phyloP scores from a whole-genome alignment of 73 alveolate genomes.

The Stentor coeruleus region DNA sequence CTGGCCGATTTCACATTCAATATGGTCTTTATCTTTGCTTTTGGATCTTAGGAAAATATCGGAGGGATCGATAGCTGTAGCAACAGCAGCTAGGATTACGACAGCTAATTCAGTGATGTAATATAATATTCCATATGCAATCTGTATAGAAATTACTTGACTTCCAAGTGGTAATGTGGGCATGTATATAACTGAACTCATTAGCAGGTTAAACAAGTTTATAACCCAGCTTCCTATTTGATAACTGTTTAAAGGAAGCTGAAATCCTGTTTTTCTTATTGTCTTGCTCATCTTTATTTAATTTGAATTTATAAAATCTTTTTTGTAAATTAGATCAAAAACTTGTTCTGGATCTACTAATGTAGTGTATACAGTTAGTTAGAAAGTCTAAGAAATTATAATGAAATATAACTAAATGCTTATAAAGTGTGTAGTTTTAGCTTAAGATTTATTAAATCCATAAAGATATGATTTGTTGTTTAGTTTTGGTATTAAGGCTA shows the following conservation, averaged over 20 bases:
- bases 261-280: background rate
- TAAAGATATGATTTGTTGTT: too few relatives aligned
- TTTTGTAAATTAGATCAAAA: too few relatives aligned
- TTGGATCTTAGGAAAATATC: background rate
- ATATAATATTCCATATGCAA: background rate
- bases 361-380: too few relatives aligned
- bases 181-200: background rate
- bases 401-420: too few relatives aligned
- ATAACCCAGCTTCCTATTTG: background rate
- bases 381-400: too few relatives aligned
- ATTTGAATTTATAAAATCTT: too few relatives aligned
- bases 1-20: background rate
- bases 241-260: background rate
- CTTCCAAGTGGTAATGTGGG: background rate
- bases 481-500: too few relatives aligned
- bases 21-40: background rate
- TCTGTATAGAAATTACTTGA: background rate
- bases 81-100: background rate
- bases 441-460: too few relatives aligned
- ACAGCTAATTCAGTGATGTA: background rate
- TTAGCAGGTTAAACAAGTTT: background rate
- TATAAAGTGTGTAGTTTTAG: too few relatives aligned
- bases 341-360: too few relatives aligned
- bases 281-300: background rate
- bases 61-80: background rate